Conservation (phyloP, 306 rosid species). For the Hippophae gyantsensis region DNA sequence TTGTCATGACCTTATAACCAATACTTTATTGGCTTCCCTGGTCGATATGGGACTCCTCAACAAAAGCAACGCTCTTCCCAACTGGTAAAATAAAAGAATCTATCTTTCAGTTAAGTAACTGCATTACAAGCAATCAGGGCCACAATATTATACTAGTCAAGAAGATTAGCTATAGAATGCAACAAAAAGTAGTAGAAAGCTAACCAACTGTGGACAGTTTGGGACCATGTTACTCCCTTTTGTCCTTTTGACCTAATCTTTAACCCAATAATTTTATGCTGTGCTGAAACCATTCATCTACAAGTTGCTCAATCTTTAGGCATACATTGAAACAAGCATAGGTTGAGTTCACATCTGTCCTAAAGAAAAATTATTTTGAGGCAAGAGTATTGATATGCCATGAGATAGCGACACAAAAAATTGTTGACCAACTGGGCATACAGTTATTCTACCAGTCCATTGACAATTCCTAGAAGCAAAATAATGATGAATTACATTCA, state of each 20-base stretch:
- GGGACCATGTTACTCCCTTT: too few relatives aligned
- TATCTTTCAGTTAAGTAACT: slow-evolving; percentile 79
- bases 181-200: too few relatives aligned
- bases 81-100: slow-evolving; percentile 87
- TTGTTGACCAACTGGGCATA: background rate
- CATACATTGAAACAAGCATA: background rate
- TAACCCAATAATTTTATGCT: too few relatives aligned
- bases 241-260: too few relatives aligned
- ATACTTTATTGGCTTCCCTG: too few relatives aligned
- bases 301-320: background rate
- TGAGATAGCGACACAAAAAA: background rate
- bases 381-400: background rate
- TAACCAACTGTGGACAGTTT: too few relatives aligned
- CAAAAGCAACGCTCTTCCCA: slow-evolving; percentile 98
- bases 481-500: background rate
- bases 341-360: background rate
- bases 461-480: background rate
- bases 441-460: background rate
- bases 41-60: too few relatives aligned
- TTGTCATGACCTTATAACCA: too few relatives aligned
- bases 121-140: slow-evolving; percentile 12
- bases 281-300: too few relatives aligned
- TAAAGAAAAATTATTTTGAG: background rate
- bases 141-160: background rate
- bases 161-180: background rate